Evolutionary conservation across 2,329 filamentous ascomycete genomes (phyloP).

Genomic region (Penicillium sp.): DNA sequence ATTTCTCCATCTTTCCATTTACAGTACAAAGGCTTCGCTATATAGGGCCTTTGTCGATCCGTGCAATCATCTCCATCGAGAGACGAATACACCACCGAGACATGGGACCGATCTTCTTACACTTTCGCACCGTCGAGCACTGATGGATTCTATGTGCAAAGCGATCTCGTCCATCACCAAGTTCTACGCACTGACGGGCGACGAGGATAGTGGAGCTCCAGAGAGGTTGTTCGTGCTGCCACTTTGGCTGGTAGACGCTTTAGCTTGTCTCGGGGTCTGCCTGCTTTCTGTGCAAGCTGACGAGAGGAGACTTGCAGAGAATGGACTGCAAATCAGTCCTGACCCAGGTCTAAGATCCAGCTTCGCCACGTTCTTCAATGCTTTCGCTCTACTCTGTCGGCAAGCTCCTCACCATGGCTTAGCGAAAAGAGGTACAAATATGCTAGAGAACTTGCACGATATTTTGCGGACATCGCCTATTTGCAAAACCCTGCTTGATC

Average conservation of each 20-base stretch:
- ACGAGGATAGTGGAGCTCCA: slow-evolving; percentile 8
- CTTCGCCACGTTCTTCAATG: slow-evolving; percentile 15
- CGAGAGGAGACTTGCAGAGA: slow-evolving; percentile 3
- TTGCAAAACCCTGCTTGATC: neutral
- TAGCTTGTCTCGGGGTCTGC: slow-evolving; percentile 17
- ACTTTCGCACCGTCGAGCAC: slow-evolving; percentile 16
- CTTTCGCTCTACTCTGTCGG: slow-evolving; percentile 12
- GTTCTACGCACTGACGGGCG: slow-evolving; percentile 11
- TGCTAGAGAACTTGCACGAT: slow-evolving; percentile 14
- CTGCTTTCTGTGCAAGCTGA: slow-evolving; percentile 19
- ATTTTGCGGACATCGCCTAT: slow-evolving; percentile 1
- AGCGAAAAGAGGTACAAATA: slow-evolving; percentile 9
- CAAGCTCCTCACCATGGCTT: slow-evolving; percentile 14
- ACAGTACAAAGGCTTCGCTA: slow-evolving; percentile 12
- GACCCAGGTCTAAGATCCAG: slow-evolving; percentile 11
- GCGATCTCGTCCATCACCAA: slow-evolving; percentile 11
- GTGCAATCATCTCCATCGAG: slow-evolving; percentile 14
- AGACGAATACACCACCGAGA: slow-evolving; percentile 1
- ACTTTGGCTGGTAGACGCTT: slow-evolving; percentile 10
- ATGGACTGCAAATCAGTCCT: slow-evolving; percentile 10
- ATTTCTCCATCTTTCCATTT: slow-evolving; percentile 15
- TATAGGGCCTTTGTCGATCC: slow-evolving; percentile 20
- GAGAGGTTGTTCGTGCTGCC: slow-evolving; percentile 17
- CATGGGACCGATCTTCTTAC: slow-evolving; percentile 15
- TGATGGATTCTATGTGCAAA: slow-evolving; percentile 16